Evolutionary conservation across 805 yeast species (phyloP).

Genomic region (Priceomyces medius): DNA sequence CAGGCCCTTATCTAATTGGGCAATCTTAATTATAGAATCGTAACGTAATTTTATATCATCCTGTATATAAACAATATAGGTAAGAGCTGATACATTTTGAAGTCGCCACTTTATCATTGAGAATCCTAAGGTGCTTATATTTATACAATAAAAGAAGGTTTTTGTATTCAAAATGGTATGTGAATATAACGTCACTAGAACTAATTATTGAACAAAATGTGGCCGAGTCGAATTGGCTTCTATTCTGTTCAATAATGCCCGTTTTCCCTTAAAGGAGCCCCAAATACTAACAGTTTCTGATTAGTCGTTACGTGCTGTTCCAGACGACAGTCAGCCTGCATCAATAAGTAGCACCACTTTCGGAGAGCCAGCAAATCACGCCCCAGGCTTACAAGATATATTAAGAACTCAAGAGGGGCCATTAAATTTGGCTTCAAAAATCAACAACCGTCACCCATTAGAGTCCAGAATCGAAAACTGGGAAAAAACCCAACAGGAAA

Average conservation of each 20-base stretch:
- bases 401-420: conserved; percentile 69
- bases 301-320: conserved; percentile 55
- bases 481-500: conserved; percentile 72
- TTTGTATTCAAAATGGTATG: background rate
- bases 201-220: no score
- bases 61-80: background rate
- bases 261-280: no score
- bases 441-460: conserved; percentile 82
- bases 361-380: conserved; percentile 60
- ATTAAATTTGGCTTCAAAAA: conserved; percentile 53
- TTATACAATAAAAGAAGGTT: background rate
- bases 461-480: conserved; percentile 73
- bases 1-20: background rate
- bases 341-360: conserved; percentile 51
- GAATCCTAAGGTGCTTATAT: background rate
- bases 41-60: background rate
- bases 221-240: no score
- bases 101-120: background rate
- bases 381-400: conserved; percentile 69
- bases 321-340: conserved; percentile 46
- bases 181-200: no score
- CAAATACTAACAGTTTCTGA: background rate
- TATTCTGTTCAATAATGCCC: no score
- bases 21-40: background rate
- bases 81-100: background rate